Evolutionary conservation across 2,329 filamentous ascomycete genomes (phyloP), one percentile per base, ranked within the genome.

Genomic region (Alternaria postmessia): DNA sequence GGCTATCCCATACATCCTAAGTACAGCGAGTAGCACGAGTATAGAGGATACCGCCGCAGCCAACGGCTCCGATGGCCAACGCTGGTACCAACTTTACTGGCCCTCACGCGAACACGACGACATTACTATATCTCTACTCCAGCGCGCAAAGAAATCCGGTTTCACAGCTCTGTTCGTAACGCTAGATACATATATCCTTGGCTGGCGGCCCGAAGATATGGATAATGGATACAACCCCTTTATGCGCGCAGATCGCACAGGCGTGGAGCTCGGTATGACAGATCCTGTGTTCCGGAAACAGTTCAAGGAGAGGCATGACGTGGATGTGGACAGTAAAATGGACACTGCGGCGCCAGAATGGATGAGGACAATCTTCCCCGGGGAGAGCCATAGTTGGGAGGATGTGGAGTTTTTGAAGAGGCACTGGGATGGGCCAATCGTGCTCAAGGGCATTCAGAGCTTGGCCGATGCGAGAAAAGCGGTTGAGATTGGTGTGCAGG

Each of bases 21-120:
- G 84, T 67, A 91, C 89, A 2, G 88, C 89, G 1, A 82, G 86
- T 4, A 82, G 83, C 2, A 82, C 83, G 18, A 84, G 83, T 1
- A 88, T 91, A 54, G 88, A 91, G 71, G 85, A 91, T 41, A 84
- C 90, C 0, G 88, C 86, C 0, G 68, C 80, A 12, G 86, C 86
- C 0, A 86, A 82, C 46, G 84, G 84, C 16, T 6, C 54, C 0
- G 76, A 82, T 8, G 85, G 86, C 2, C 80, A 83, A 38, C 80
- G 88, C 20, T 92, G 88, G 88, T 92, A 84, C 73, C 89, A 92
- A 71, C 83, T 92, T 0, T 92, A 92, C 78, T 91, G 89, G 87
- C 89, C 89, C 0, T 78, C 80, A 83, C 87, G 88, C 0, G 77
- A 82, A 20, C 84, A 87, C 64, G 83, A 91, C 57, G 84, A 87